phyloP scores from a whole-genome alignment of 345 rosid genomes.

The Gossypium mustelinum region DNA sequence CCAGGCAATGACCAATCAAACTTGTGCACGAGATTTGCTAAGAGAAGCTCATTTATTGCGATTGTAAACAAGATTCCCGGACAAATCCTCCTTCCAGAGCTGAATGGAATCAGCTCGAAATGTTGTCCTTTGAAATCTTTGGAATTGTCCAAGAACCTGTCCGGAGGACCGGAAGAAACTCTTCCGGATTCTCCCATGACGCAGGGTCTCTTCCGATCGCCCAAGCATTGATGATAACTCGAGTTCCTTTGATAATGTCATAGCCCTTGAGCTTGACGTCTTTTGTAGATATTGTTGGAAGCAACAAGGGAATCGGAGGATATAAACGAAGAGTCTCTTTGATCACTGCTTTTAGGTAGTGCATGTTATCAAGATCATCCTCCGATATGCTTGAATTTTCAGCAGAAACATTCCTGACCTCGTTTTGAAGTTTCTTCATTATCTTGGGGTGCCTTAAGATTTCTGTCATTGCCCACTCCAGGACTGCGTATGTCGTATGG shows the following conservation, averaged over 20 bases:
- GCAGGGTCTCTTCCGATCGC: slow-evolving; percentile 25
- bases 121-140: too few species aligned
- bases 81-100: slow-evolving; percentile 29
- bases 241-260: slow-evolving; percentile 17
- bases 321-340: not conserved
- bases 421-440: slow-evolving; percentile 29
- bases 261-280: slow-evolving; percentile 16
- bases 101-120: not conserved
- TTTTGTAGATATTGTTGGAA: slow-evolving; percentile 28
- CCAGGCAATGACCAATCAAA: not conserved
- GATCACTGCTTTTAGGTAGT: too few species aligned
- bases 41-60: slow-evolving; percentile 22
- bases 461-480: too few species aligned
- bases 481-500: too few species aligned
- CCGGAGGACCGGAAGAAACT: slow-evolving; percentile 18
- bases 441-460: not conserved
- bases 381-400: not conserved
- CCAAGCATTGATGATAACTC: slow-evolving; percentile 29
- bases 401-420: slow-evolving; percentile 18
- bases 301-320: slow-evolving; percentile 32
- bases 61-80: slow-evolving; percentile 28
- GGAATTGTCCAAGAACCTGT: too few species aligned
- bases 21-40: slow-evolving; percentile 26
- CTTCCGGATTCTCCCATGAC: slow-evolving; percentile 31
- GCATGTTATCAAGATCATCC: not conserved